A percentile compares a stretch with the other conserved stretches of the same genome.
Evolutionary conservation across 352 stramenopile genomes (phyloP).

Genomic region (Globisporangium nodosum): DNA sequence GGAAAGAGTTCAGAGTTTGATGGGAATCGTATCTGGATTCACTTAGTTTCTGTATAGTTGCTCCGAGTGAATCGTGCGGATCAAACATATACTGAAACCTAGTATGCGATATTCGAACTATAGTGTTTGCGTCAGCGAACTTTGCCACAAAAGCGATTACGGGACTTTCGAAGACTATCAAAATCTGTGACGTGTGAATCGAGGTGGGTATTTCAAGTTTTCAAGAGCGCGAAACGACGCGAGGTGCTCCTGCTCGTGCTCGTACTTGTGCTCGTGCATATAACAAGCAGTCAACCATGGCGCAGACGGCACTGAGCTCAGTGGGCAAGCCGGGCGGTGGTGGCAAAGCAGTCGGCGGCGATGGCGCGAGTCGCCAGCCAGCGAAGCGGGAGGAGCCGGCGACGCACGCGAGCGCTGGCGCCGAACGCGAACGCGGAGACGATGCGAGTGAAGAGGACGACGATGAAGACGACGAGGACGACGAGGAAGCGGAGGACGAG

Average conservation of each 20-base stretch:
- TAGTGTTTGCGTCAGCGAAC: no score
- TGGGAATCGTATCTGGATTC: not conserved
- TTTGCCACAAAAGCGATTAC: not conserved
- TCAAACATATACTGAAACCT: not conserved
- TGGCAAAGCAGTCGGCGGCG: not conserved
- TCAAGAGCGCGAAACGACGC: not conserved
- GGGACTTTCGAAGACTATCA: not conserved
- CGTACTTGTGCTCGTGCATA: not conserved
- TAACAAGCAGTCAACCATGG: not conserved
- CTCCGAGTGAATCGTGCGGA: no score
- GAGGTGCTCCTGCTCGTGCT: not conserved
- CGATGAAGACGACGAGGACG: conserved; percentile 35
- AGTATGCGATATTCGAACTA: not conserved
- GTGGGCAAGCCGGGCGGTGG: not conserved
- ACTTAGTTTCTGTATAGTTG: not conserved
- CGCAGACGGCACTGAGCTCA: not conserved
- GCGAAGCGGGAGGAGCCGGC: not conserved
- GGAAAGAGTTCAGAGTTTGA: not conserved
- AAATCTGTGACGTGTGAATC: not conserved
- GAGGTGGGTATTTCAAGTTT: not conserved
- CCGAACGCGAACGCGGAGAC: not conserved
- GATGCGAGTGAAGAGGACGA: conserved; percentile 10
- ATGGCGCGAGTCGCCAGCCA: not conserved
- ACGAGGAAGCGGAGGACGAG: conserved; percentile 52
- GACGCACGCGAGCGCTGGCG: no score